Percentiles rank a stretch among this genome's conserved stretches.
These are phyloP conservation scores for Curvularia sp. DNA, from an alignment of 2,329 filamentous ascomycete genomes.

Conservation along the genomic window DNA sequence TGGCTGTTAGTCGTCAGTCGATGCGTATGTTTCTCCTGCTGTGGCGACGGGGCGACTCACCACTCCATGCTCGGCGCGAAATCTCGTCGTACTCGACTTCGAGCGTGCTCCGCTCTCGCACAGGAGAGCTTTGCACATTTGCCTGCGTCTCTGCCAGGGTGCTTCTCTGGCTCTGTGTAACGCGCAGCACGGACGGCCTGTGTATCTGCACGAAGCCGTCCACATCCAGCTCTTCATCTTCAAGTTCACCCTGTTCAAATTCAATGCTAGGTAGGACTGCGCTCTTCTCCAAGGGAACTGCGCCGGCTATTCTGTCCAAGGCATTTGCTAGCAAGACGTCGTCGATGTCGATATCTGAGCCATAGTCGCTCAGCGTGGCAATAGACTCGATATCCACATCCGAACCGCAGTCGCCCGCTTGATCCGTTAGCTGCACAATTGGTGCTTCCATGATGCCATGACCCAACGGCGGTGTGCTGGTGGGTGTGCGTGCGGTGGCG, in stretches of 20 bases:
- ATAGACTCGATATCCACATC: constrained; percentile 62
- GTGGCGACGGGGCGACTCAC: constrained; percentile 25
- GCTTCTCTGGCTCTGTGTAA: constrained; percentile 20
- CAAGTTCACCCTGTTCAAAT: constrained; percentile 29
- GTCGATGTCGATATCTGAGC: constrained; percentile 68
- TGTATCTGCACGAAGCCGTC: constrained; percentile 57
- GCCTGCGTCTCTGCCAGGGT: constrained; percentile 4
- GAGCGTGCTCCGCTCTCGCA: constrained; percentile 37
- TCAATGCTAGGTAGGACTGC: constrained; percentile 30
- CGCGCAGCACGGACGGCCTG: constrained; percentile 29
- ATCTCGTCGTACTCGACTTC: constrained; percentile 53
- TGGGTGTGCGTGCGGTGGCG: constrained; percentile 12
- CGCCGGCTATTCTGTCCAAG: constrained; percentile 19
- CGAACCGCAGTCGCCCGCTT: constrained; percentile 66
- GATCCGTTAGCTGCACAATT: constrained; percentile 18
- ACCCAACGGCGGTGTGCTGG: constrained; percentile 13
- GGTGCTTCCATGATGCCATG: constrained; percentile 38
- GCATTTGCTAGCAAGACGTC: constrained; percentile 50
- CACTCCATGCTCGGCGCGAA: constrained; percentile 47
- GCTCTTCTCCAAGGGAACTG: constrained; percentile 13
- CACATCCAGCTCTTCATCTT: constrained; percentile 33
- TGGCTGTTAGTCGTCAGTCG: constrained; percentile 52
- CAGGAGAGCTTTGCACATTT: constrained; percentile 29
- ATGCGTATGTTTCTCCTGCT: not conserved
- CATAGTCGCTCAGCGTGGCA: constrained; percentile 64